These are phyloP conservation scores for Plantago coronopus DNA, from an alignment of 305 asterid genomes.

Conservation along the genomic window DNA sequence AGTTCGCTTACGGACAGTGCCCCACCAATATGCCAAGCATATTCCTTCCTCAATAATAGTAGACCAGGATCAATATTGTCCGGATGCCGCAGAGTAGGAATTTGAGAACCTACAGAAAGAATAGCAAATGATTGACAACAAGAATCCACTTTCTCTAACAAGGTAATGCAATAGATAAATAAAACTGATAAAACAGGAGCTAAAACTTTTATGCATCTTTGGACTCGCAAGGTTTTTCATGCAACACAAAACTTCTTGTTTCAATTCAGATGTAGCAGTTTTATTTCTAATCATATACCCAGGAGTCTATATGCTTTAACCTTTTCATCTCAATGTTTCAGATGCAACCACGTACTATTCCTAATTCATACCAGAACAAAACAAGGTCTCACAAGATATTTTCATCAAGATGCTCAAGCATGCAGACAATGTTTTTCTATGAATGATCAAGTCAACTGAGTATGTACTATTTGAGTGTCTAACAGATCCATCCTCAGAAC, in stretches of 20 bases:
- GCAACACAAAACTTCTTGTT: not conserved
- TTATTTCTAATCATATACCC: too few species aligned
- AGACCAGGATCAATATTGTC: slow-evolving; percentile 45
- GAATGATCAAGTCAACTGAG: too few species aligned
- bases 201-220: slow-evolving; percentile 4
- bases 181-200: not conserved
- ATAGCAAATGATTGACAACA: slow-evolving; percentile 16
- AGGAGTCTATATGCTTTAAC: too few species aligned
- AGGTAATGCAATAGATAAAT: not conserved
- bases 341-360: too few species aligned
- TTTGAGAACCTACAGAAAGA: slow-evolving; percentile 53
- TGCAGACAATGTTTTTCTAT: too few species aligned
- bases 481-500: too few species aligned
- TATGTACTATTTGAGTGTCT: too few species aligned
- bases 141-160: not conserved
- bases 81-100: slow-evolving; percentile 50
- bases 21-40: slow-evolving; percentile 92
- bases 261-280: not conserved
- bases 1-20: slow-evolving; percentile 61
- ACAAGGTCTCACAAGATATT: too few species aligned
- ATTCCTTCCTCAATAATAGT: slow-evolving; percentile 67
- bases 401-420: too few species aligned
- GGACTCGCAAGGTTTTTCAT: not conserved
- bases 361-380: too few species aligned
- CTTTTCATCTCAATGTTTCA: too few species aligned